Evolutionary conservation across 2,329 filamentous ascomycete genomes (phyloP), one percentile per base, ranked within the genome.

Genomic region (Colletotrichum sublineola): DNA sequence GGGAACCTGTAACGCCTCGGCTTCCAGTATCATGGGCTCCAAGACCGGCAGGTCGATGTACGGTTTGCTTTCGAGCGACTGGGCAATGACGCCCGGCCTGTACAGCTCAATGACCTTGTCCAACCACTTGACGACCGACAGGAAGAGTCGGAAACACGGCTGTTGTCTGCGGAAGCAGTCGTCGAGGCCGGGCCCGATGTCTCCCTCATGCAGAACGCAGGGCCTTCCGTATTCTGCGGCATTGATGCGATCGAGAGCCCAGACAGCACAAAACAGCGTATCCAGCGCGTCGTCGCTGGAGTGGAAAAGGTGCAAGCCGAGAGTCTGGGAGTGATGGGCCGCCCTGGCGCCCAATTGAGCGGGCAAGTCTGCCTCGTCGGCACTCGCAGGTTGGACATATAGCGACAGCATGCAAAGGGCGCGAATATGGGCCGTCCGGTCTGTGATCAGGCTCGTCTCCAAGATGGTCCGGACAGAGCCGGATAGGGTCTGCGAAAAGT

Each of bases 41-140:
- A 89, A 84, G 0, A 90, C 86, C 0, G 88, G 87, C 11, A 90
- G 78, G 70, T 90, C 88, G 42, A 89, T 85, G 58, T 86, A 84
- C 0, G 82, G 79, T 58, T 85, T 85, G 40, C 86, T 77, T n/a
- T 82, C 74, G 3, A 73, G 55, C 1, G 70, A 73, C 29, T 69
- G 61, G 20, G 71, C 71, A 18, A 71, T 71, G 9, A 71, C 71
- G 1, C 82, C 82, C 0, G 90, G 90, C 0, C 90, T 85, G 73
- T 92, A 92, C 8, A 92, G 79, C 38, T 86, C 85, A 68, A 92
- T 87, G 5, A 92, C 87, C 58, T 86, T 83, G 66, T 92, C 89
- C 0, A 92, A 82, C 77, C 89, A 84, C 52, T 84, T 80, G 5
- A 89, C 81, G 8, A 92, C 83, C 2, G 82, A 83, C 5, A 92